Percentiles rank a stretch among this genome's conserved stretches.
phyloP scores from a whole-genome alignment of 176 grass and related monocot species.

The Phragmites australis region DNA sequence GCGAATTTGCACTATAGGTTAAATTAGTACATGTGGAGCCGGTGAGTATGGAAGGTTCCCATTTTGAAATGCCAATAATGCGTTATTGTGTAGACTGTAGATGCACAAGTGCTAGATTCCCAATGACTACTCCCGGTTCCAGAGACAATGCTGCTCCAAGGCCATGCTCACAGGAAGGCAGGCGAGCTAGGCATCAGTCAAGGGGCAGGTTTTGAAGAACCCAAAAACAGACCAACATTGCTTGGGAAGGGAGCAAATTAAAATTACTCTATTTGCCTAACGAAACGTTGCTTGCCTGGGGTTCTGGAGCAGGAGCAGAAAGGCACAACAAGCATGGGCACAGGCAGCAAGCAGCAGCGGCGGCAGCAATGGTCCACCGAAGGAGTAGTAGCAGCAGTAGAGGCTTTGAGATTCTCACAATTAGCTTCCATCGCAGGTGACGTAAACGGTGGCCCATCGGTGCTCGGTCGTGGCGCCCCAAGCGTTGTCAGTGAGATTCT shows the following conservation, averaged over 20 bases:
- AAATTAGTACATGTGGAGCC: neutral
- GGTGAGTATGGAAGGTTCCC: slow-evolving; percentile 37
- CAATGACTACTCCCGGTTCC: slow-evolving; percentile 1
- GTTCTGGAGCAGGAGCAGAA: slow-evolving; percentile 35
- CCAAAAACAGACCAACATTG: slow-evolving; percentile 43
- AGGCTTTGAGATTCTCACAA: slow-evolving; percentile 34
- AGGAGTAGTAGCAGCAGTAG: neutral
- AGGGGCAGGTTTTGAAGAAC: slow-evolving; percentile 35
- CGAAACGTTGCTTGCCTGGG: slow-evolving; percentile 32
- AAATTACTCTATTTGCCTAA: slow-evolving; percentile 5
- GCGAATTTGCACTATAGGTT: neutral
- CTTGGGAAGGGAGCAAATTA: slow-evolving; percentile 26
- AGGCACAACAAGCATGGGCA: slow-evolving; percentile 31
- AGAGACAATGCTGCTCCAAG: neutral
- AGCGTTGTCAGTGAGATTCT: neutral
- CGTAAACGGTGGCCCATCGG: slow-evolving; percentile 41
- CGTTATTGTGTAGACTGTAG: neutral
- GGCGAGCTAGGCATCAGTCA: neutral
- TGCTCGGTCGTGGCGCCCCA: neutral
- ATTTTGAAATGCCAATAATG: slow-evolving; percentile 38
- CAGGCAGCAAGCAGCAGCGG: neutral
- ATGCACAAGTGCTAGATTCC: neutral
- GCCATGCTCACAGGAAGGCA: neutral
- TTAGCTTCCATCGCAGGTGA: slow-evolving; percentile 18
- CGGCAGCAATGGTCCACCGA: slow-evolving; percentile 19